Evolutionary conservation across 345 rosid genomes (phyloP).

Genomic region (Geranium rotundifolium): DNA sequence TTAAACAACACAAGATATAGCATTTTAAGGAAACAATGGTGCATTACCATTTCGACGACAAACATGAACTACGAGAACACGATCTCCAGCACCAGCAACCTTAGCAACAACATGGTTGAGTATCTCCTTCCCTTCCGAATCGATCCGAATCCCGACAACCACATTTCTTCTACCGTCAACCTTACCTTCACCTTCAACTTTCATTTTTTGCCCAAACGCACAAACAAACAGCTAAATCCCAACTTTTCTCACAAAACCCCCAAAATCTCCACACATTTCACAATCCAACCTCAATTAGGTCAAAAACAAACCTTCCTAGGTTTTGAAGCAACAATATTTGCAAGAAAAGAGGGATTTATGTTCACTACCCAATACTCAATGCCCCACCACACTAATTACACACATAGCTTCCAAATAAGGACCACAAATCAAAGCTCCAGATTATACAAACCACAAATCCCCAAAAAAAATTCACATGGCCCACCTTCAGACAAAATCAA

Average conservation of each 20-base stretch:
- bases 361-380: background rate
- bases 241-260: too few relatives aligned
- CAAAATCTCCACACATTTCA: too few relatives aligned
- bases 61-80: conserved; percentile 64
- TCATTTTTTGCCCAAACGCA: conserved; percentile 2
- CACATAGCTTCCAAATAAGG: too few relatives aligned
- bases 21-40: conserved; percentile 3
- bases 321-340: conserved; percentile 11
- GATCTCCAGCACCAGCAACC: conserved; percentile 77
- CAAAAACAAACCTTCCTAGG: conserved; percentile 7
- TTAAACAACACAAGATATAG: background rate
- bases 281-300: conserved; percentile 9
- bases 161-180: conserved; percentile 36
- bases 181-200: conserved; percentile 24
- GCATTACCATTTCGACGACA: conserved; percentile 38
- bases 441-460: background rate
- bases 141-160: conserved; percentile 58
- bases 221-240: conserved; percentile 9
- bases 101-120: conserved; percentile 73
- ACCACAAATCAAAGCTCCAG: background rate
- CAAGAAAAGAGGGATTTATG: conserved; percentile 4
- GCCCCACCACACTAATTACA: too few relatives aligned
- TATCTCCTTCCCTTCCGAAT: conserved; percentile 52
- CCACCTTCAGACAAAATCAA: background rate
- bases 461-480: background rate